phyloP scores from a whole-genome alignment of 305 asterid species.

The Ilex paraguariensis region DNA sequence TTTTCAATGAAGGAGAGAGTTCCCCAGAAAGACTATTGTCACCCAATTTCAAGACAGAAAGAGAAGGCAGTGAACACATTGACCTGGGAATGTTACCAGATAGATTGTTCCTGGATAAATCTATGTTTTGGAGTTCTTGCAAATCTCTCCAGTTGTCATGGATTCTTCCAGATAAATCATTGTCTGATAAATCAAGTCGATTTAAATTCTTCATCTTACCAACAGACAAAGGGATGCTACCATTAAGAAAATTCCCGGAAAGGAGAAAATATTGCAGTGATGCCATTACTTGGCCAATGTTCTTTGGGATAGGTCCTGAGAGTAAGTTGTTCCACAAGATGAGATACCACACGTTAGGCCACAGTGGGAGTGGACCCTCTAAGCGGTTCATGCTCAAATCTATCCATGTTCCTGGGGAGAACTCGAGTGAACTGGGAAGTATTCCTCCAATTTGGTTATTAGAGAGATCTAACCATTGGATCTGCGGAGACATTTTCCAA shows the following conservation, averaged over 20 bases:
- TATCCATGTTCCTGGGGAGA: conserved; percentile 9
- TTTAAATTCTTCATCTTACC: conserved; percentile 2
- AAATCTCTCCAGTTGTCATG: conserved; percentile 21
- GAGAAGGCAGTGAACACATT: not conserved
- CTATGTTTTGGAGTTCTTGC: conserved; percentile 10
- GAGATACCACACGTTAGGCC: conserved; percentile 25
- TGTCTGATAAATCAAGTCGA: conserved; percentile 8
- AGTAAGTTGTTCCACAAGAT: conserved; percentile 23
- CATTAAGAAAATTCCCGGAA: conserved; percentile 20
- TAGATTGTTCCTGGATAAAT: conserved; percentile 25
- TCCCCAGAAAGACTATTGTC: not conserved
- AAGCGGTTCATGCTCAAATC: conserved; percentile 23
- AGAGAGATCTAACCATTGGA: conserved; percentile 18
- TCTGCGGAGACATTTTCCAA: conserved; percentile 17
- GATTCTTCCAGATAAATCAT: conserved; percentile 17
- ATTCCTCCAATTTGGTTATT: conserved; percentile 19
- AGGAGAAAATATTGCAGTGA: conserved; percentile 18
- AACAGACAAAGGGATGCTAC: conserved; percentile 24
- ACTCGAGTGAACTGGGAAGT: conserved; percentile 17
- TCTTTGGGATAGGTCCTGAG: conserved; percentile 27
- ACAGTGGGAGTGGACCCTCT: conserved; percentile 28
- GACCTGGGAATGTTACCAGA: not conserved
- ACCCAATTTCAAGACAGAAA: not conserved
- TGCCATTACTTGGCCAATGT: conserved; percentile 17
- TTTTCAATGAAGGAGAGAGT: conserved; percentile 3